phyloP scores from a whole-genome alignment of 2,329 filamentous ascomycete species.

The Xylariaceae sp. region DNA sequence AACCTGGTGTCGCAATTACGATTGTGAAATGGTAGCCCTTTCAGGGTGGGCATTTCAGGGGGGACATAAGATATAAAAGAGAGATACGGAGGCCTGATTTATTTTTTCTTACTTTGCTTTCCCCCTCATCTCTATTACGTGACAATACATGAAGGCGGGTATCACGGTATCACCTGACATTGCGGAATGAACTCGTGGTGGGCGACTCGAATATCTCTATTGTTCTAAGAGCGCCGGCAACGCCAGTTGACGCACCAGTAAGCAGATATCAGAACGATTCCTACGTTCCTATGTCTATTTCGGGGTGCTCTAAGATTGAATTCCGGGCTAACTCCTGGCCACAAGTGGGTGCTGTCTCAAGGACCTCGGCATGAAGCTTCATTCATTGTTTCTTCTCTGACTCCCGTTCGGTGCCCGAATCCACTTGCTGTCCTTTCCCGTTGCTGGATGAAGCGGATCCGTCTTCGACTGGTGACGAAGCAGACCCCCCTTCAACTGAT shows the following conservation, averaged over 20 bases:
- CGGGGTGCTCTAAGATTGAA: neutral
- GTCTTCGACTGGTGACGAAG: constrained; percentile 1
- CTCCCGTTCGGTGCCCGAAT: constrained; percentile 1
- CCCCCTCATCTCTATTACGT: too few species aligned
- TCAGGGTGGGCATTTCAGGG: too few species aligned
- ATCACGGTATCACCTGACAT: neutral
- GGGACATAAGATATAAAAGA: too few species aligned
- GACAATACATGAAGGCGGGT: too few species aligned
- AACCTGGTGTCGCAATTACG: neutral
- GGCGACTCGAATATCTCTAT: neutral
- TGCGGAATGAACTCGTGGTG: neutral
- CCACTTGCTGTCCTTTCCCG: constrained; percentile 2
- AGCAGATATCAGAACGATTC: neutral
- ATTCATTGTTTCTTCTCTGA: constrained; percentile 12
- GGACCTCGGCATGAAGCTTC: neutral
- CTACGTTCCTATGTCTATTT: neutral
- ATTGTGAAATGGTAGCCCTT: neutral
- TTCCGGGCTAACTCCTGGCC: neutral
- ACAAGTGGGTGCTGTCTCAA: neutral
- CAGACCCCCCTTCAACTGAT: constrained; percentile 29
- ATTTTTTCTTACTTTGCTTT: too few species aligned
- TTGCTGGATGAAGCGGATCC: constrained; percentile 2
- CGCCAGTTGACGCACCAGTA: neutral
- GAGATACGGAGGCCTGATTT: neutral
- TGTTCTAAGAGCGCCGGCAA: neutral